A percentile compares a stretch with the other conserved stretches of the same genome.
Evolutionary conservation across 2,329 filamentous ascomycete species (phyloP).

Genomic region (Paradendryphiella salina): DNA sequence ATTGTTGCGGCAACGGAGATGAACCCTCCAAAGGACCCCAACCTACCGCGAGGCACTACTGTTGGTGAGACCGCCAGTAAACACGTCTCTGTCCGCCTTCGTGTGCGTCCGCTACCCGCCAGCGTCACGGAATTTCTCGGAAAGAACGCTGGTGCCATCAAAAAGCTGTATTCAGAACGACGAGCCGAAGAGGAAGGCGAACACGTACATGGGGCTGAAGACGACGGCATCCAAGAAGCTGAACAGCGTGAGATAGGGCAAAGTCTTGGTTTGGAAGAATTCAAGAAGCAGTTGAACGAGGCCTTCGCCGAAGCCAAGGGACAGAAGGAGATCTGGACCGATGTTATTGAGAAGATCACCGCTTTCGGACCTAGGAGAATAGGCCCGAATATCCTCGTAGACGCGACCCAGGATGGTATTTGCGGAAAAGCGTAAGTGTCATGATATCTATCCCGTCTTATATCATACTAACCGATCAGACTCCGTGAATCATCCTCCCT

Average conservation of each 20-base stretch:
- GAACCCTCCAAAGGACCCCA: slow-evolving; percentile 82
- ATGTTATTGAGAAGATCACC: slow-evolving; percentile 76
- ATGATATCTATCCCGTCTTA: neutral
- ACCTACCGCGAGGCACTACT: slow-evolving; percentile 81
- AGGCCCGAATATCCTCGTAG: slow-evolving; percentile 87
- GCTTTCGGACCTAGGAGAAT: slow-evolving; percentile 84
- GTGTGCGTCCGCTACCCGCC: slow-evolving; percentile 75
- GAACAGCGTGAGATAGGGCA: slow-evolving; percentile 62
- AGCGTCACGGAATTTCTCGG: slow-evolving; percentile 82
- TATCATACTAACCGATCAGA: slow-evolving; percentile 22
- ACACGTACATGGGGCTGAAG: slow-evolving; percentile 56
- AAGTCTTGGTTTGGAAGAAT: slow-evolving; percentile 71
- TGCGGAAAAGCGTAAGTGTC: slow-evolving; percentile 70
- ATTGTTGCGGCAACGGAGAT: slow-evolving; percentile 89
- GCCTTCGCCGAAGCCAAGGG: slow-evolving; percentile 73
- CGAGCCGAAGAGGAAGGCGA: slow-evolving; percentile 55
- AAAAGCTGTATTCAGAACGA: slow-evolving; percentile 73
- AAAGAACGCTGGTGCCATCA: slow-evolving; percentile 79
- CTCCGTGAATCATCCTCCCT: slow-evolving; percentile 38
- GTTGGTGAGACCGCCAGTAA: slow-evolving; percentile 79
- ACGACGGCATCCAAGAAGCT: slow-evolving; percentile 50
- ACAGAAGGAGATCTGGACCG: slow-evolving; percentile 75
- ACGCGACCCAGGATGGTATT: slow-evolving; percentile 72
- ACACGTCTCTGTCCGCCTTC: slow-evolving; percentile 75
- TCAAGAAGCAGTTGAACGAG: slow-evolving; percentile 71